These are phyloP conservation scores for Malassezia slooffiae DNA, from an alignment of 1,284 basidiomycete genomes.

Conservation along the genomic window DNA sequence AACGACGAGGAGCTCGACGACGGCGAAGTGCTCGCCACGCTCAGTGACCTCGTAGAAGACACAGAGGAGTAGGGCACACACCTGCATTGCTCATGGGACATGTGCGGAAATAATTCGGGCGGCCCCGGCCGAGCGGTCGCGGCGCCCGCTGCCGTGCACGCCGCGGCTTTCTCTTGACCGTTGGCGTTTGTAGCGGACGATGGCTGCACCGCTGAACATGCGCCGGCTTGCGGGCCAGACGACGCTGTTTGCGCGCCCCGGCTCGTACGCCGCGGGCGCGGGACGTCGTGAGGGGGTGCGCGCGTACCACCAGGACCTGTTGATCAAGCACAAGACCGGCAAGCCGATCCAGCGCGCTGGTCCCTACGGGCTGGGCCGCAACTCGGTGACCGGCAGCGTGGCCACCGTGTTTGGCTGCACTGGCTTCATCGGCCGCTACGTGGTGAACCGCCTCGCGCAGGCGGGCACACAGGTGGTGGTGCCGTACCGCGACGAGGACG, in stretches of 20 bases:
- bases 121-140: no score
- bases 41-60: not conserved
- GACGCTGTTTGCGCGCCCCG: no score
- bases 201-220: constrained; percentile 6
- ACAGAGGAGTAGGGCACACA: not conserved
- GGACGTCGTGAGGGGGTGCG: constrained; percentile 4
- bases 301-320: constrained; percentile 33
- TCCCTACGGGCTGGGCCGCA: constrained; percentile 42
- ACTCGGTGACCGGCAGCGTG: constrained; percentile 53
- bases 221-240: not conserved
- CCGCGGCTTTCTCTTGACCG: not conserved
- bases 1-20: no score
- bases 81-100: no score
- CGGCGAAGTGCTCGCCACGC: no score
- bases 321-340: constrained; percentile 43
- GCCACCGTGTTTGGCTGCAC: constrained; percentile 96
- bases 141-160: no score
- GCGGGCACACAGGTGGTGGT: constrained; percentile 86
- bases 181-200: not conserved
- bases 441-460: constrained; percentile 61
- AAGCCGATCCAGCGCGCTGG: constrained; percentile 38
- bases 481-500: constrained; percentile 91
- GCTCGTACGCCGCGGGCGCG: no score
- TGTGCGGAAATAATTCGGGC: no score
- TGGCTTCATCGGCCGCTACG: constrained; percentile 85